These are phyloP conservation scores for Microthlaspi erraticum DNA, from an alignment of 345 rosid genomes.

Conservation along the genomic window DNA sequence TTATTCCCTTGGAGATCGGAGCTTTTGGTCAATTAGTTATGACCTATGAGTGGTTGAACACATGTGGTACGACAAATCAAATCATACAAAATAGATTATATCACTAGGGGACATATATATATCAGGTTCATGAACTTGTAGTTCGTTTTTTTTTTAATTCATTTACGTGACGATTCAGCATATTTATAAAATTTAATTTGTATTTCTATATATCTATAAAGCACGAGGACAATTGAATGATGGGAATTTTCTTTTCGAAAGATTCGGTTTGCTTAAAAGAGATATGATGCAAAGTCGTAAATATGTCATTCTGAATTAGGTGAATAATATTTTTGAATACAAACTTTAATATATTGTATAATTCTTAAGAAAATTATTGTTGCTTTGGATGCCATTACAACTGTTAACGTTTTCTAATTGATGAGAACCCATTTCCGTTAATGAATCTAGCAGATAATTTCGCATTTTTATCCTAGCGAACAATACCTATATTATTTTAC, in stretches of 20 bases:
- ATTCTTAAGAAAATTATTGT: not conserved
- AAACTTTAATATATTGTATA: not conserved
- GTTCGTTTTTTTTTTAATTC: not conserved
- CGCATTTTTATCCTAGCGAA: too few species aligned
- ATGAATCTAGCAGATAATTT: not conserved
- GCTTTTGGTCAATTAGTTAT: conserved; percentile 29
- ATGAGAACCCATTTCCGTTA: not conserved
- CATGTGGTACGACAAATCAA: conserved; percentile 32
- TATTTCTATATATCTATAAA: not conserved
- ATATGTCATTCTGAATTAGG: conserved; percentile 21
- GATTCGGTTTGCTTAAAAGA: conserved; percentile 26
- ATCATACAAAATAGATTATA: conserved; percentile 30
- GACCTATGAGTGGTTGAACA: conserved; percentile 26
- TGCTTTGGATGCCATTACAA: conserved; percentile 13
- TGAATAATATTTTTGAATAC: not conserved
- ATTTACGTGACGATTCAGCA: conserved; percentile 26
- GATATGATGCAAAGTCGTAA: conserved; percentile 28
- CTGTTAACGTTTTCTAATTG: not conserved
- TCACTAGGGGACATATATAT: conserved; percentile 11
- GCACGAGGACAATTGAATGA: not conserved
- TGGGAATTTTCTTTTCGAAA: conserved; percentile 21
- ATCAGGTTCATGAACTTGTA: conserved; percentile 40
- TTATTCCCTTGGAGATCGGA: conserved; percentile 20
- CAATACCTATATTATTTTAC: too few species aligned
- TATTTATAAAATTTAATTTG: conserved; percentile 9